Evolutionary conservation across 2,329 filamentous ascomycete genomes (phyloP), one percentile per base, ranked within the genome.

Genomic region (Aureobasidium sp.): DNA sequence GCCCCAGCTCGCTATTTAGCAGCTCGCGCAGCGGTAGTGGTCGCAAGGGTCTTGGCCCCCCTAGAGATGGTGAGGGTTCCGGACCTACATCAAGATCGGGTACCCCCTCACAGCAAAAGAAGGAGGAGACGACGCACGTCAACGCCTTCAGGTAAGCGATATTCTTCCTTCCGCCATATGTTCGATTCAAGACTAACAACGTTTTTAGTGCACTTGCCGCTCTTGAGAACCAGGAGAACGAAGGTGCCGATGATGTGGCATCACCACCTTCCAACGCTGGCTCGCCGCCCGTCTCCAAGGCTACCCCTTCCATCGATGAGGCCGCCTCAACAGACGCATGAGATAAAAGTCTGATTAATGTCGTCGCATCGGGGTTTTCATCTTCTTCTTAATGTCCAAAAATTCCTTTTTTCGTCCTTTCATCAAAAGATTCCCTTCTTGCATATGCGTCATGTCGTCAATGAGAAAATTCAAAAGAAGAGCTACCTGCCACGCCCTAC

Each of bases 141-240:
- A 99, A 99, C 80, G 88, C 92, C 69, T 99, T 96, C 80, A 93
- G 91, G 92, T 97, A 85, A 82, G 88, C 68, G 65, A 39, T n/a
- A 10, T 23, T 58, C 32, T 3, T 10, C n/a, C 1, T 23, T 53
- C 9, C 34, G 39, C 41, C n/a, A 9, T 50, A 32, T 29, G 2
- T 63, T 67, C 72, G 66, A 72, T 65, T 61, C 44, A 23, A 37
- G 63, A 63, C 71, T 75, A 71, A 74, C 65, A 63, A 56, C 1
- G 61, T 62, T 51, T 37, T 63, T 64, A 83, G 81, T 77, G 80
- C 81, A 65, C 55, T 58, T 20, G 80, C 81, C 77, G 80, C 81
- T 64, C 55, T 58, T 48, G 80, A 79, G 72, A 75, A 73, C 69
- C 78, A 83, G 66, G 77, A 79, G 79, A 68, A 83, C 84, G 72